Conservation (phyloP, 2,329 filamentous ascomycete species). For the Colletotrichum horii region DNA sequence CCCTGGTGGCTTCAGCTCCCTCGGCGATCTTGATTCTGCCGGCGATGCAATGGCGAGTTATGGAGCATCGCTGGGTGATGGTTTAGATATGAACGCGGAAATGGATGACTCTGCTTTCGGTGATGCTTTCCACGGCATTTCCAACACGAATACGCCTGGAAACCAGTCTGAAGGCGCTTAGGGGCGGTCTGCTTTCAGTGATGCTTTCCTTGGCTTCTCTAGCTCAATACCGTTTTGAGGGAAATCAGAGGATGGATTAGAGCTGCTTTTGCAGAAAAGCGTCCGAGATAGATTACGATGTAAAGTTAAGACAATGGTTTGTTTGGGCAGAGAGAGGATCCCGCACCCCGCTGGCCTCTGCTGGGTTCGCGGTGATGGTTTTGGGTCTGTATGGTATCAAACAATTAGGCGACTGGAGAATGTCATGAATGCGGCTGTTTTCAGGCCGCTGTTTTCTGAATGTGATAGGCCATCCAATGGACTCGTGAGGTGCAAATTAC, state of each 20-base stretch:
- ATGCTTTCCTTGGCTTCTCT: neutral
- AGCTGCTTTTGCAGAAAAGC: neutral
- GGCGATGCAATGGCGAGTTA: slow-evolving; percentile 75
- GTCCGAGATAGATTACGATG: neutral
- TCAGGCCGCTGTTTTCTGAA: neutral
- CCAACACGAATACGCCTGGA: slow-evolving; percentile 41
- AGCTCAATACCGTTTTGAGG: neutral
- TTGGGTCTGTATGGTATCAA: neutral
- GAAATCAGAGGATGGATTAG: fast-evolving
- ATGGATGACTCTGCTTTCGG: slow-evolving; percentile 84
- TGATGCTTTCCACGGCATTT: slow-evolving; percentile 77
- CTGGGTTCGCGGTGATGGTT: neutral
- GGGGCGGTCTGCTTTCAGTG: neutral
- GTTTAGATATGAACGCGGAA: slow-evolving; percentile 66
- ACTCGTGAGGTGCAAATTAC: neutral
- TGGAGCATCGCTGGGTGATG: slow-evolving; percentile 53
- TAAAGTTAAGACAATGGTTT: neutral
- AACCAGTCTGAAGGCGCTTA: slow-evolving; percentile 23
- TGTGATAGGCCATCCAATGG: fast-evolving
- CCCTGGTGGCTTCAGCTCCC: slow-evolving; percentile 55
- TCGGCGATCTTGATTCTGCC: slow-evolving; percentile 72
- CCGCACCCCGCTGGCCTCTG: neutral
- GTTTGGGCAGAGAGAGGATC: neutral
- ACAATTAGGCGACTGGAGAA: neutral
- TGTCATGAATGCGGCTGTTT: neutral